Base-by-base conservation (phyloP, 2,329 filamentous ascomycete species). In the Allantophomopsis lycopodina region DNA sequence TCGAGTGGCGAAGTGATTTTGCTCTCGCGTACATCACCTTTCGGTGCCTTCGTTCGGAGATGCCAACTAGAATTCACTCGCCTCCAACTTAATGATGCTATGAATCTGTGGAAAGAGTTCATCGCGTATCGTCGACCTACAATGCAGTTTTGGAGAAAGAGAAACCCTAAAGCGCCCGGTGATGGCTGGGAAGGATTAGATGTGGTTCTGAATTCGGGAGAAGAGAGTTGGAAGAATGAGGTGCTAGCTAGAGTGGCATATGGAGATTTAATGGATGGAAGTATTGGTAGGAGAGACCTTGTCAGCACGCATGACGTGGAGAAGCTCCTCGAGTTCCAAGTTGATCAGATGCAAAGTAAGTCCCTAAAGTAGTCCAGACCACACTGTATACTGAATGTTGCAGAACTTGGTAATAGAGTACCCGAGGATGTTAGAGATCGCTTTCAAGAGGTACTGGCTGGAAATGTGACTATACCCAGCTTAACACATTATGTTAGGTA, bases 301-400 rank as follows among this genome's bases (percentile, higher is more conserved):
- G 68, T 84, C 40, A 91, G 85, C 57, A 77, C 76, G 0, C 79
- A 89, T 48, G 86, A 94, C 53, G 67, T 91, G 7, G 84, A 93
- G 54, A 74, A 73, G 21, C 63, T 95, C 20, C 62, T 96, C 15
- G 85, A 93, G 48, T 93, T 91, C 49, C 88, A 94, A 53, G 79
- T 96, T 31, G 79, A 84, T 46, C 78, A 86, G 56, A 76, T 95
- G 62, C 88, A 95, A 56, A 83, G 82, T 80, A 61, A 52, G 65
- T 59, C 7, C 28, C 12, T 23, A 35, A 10, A 12, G 31, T n/a
- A 12, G 23, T 10, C 7, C 2, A 36, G 7, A 8, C 17, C 11
- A 35, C n/a, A 10, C 37, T 52, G 18, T 17, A 18, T 41, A 36
- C 48, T 60, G 45, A 59, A 40, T n/a, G 31, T 23, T 36, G 3